phyloP scores from a whole-genome alignment of 1,284 basidiomycete species.

The Trichosporon faecale region DNA sequence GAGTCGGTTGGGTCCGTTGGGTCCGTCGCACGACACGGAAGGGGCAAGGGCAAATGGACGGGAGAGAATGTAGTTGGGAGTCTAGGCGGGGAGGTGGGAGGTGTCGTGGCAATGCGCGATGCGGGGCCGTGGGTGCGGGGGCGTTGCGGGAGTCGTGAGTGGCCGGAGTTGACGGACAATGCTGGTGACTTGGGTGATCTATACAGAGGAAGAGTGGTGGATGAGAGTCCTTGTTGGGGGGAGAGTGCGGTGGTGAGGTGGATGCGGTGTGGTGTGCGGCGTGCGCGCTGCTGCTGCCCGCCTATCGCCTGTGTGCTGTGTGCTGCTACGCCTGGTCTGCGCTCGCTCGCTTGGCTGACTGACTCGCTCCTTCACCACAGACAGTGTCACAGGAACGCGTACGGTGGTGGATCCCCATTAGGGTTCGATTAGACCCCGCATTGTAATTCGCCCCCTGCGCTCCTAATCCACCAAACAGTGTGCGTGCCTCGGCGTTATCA shows the following conservation, averaged over 20 bases:
- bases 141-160: background rate
- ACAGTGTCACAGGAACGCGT: background rate
- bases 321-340: background rate
- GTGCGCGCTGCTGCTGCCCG: background rate
- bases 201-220: background rate
- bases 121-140: background rate
- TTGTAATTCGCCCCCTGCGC: constrained; percentile 5
- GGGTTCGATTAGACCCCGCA: background rate
- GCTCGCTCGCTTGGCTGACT: background rate
- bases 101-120: constrained; percentile 3
- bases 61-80: background rate
- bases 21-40: constrained; percentile 12
- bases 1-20: background rate
- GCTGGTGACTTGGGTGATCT: background rate
- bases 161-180: background rate
- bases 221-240: background rate
- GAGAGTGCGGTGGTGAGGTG: background rate
- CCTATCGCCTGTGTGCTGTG: background rate
- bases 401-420: background rate
- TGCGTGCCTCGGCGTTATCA: constrained; percentile 2
- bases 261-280: background rate
- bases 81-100: background rate
- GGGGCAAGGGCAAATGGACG: constrained; percentile 3
- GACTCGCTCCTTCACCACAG: background rate
- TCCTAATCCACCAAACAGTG: background rate